Conservation (phyloP, 495 filamentous ascomycete genomes). For the Neurospora sp. region DNA sequence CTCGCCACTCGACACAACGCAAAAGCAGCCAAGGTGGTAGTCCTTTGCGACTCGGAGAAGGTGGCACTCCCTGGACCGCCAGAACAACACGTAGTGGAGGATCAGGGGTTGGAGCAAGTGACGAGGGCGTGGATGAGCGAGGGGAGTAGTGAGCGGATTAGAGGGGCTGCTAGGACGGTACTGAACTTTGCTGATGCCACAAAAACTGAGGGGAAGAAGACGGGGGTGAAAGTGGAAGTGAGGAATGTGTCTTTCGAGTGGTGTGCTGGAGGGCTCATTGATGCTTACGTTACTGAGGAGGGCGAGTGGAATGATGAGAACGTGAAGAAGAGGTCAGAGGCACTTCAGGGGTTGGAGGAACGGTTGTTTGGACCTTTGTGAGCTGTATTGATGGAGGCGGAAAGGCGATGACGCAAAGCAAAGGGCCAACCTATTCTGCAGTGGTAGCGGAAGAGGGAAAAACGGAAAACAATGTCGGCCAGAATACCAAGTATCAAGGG, state of each 20-base stretch:
- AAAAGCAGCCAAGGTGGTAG: slow-evolving; percentile 30
- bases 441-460: not conserved
- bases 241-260: slow-evolving; percentile 60
- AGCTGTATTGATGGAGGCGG: not conserved
- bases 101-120: slow-evolving; percentile 41
- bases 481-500: not conserved
- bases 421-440: not conserved
- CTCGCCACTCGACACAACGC: slow-evolving; percentile 37
- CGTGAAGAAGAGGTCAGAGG: slow-evolving; percentile 17
- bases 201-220: not conserved
- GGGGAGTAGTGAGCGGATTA: slow-evolving; percentile 11
- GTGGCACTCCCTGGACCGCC: slow-evolving; percentile 34
- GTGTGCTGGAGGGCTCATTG: slow-evolving; percentile 42
- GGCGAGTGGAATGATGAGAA: slow-evolving; percentile 25
- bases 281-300: slow-evolving; percentile 48
- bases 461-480: not conserved
- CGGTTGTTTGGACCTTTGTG: slow-evolving; percentile 26
- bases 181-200: not conserved
- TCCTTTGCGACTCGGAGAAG: slow-evolving; percentile 52
- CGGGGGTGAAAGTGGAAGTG: slow-evolving; percentile 26
- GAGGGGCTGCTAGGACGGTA: slow-evolving; percentile 6
- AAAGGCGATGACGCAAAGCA: not conserved
- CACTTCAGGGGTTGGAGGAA: slow-evolving; percentile 18
- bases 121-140: slow-evolving; percentile 32
- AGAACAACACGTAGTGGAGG: slow-evolving; percentile 31